These are phyloP conservation scores for Protostelium mycophagum DNA, from an alignment of 78 protist species.

Conservation along the genomic window DNA sequence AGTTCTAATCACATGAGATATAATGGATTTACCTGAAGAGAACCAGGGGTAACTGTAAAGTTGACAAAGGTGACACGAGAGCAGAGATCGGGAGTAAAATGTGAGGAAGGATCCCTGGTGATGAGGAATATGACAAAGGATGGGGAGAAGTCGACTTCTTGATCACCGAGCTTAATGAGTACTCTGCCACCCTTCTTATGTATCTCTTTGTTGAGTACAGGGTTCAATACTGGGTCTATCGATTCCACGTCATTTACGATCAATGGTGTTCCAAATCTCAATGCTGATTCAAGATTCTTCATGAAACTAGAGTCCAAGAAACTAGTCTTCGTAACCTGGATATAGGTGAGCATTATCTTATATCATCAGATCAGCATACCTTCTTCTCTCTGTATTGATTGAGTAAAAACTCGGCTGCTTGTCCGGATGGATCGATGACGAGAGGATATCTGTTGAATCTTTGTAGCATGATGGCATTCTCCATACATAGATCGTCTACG, in stretches of 20 bases:
- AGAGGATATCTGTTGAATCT: slow-evolving; percentile 96
- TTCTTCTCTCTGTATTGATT: slow-evolving; percentile 53
- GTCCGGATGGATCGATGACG: slow-evolving; percentile 97
- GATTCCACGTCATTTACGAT: slow-evolving; percentile 96
- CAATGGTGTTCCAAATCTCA: slow-evolving; percentile 87
- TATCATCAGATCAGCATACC: not conserved
- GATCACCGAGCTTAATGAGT: slow-evolving; percentile 87
- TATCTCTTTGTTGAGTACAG: slow-evolving; percentile 91
- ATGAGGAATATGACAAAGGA: slow-evolving; percentile 83
- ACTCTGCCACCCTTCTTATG: slow-evolving; percentile 82
- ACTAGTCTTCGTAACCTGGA: slow-evolving; percentile 53
- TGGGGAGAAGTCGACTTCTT: slow-evolving; percentile 95
- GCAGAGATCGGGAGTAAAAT: slow-evolving; percentile 92
- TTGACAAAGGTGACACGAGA: slow-evolving; percentile 92
- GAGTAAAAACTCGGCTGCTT: slow-evolving; percentile 85
- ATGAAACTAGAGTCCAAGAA: slow-evolving; percentile 82
- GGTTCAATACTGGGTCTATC: slow-evolving; percentile 95
- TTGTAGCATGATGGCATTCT: slow-evolving; percentile 93
- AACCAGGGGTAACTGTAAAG: slow-evolving; percentile 88
- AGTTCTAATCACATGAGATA: slow-evolving; percentile 57
- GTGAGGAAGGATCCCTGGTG: slow-evolving; percentile 85
- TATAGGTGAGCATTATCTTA: not conserved
- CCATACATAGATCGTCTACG: slow-evolving; percentile 87
- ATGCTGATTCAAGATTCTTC: slow-evolving; percentile 81
- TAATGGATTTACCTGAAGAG: too few species aligned